Evolutionary conservation across 1,139 yeast genomes (phyloP).

Genomic region (Barnettozyma hawaiiensis): DNA sequence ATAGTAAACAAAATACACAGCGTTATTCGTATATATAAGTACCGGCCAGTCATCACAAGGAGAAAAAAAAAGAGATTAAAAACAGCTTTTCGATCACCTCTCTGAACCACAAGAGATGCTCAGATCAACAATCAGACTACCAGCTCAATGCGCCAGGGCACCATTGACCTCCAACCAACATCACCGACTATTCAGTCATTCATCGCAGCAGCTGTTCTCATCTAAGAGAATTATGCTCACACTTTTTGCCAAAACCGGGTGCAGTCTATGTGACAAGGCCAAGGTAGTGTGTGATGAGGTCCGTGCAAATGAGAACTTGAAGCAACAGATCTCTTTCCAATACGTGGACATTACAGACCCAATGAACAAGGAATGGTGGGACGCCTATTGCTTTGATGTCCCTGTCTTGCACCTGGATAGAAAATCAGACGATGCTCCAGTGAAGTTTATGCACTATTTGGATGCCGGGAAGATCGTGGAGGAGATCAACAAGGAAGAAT

Average conservation of each 20-base stretch:
- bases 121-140: not conserved
- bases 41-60: not conserved
- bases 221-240: constrained; percentile 35
- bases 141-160: not conserved
- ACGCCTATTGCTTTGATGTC: constrained; percentile 79
- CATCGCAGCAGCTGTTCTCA: not conserved
- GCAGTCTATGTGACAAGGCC: constrained; percentile 77
- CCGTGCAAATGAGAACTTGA: constrained; percentile 26
- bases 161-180: not conserved
- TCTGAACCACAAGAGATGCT: not conserved
- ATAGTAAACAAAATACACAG: no score
- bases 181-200: not conserved
- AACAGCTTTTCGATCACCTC: not conserved
- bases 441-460: constrained; percentile 74
- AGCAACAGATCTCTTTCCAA: constrained; percentile 33
- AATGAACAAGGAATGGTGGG: constrained; percentile 69
- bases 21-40: no score
- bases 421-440: constrained; percentile 38
- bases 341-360: constrained; percentile 66
- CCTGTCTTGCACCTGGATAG: constrained; percentile 77
- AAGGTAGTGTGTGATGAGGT: constrained; percentile 45
- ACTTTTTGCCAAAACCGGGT: constrained; percentile 71
- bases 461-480: constrained; percentile 50
- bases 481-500: constrained; percentile 33
- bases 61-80: not conserved